Base-by-base conservation (phyloP, 768 basidiomycete genomes). In the Tubosaeta brunneosetosa region DNA sequence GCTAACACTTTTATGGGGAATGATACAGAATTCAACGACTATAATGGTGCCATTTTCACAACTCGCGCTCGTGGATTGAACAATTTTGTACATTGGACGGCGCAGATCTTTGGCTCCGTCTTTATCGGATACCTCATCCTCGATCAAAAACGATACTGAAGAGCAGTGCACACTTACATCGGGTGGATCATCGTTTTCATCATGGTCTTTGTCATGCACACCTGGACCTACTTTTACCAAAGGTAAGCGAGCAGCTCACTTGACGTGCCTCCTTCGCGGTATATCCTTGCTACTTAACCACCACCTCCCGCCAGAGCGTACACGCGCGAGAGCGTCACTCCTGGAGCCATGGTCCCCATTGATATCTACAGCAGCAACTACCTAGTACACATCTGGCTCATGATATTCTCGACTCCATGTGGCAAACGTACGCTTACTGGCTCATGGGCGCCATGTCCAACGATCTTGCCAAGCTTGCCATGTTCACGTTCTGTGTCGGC, bases 381-480 rank as follows among this genome's bases (percentile, higher is more conserved):
- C 63, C 70, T 77, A 3, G 78, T 75, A 31, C 77, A 77, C 52
- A 71, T 87, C 14, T 77, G 77, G 70, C 70, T 92, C 17, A 88
- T 84, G 70, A 78, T 88, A 51, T 80, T 83, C 76, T 91, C 47
- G 91, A 93, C 54, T 77, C 89, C 1, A 85, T 89, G 81, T 92
- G 88, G 88, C 91, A 92, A 65, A 89, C 86, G 3, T 82, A 82
- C 0, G 82, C 83, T 3, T 90, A 91, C 67, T 90, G 87, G 87
- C 76, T 88, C 59, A 87, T 89, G 81, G 90, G 91, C 29, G 85
- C 87, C 13, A 88, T 93, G 85, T 88, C 87, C 14, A 91, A 92
- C 53, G 81, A 90, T 61, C 82, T 87, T 3, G 79, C 77, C 4
- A 89, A 88, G 66, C 79, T 93, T 19, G 88, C 91, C 0, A 80